A percentile compares a stretch with the other conserved stretches of the same genome.
phyloP scores from a whole-genome alignment of 257 asterid genomes.

The Paraleonurus japonicus region DNA sequence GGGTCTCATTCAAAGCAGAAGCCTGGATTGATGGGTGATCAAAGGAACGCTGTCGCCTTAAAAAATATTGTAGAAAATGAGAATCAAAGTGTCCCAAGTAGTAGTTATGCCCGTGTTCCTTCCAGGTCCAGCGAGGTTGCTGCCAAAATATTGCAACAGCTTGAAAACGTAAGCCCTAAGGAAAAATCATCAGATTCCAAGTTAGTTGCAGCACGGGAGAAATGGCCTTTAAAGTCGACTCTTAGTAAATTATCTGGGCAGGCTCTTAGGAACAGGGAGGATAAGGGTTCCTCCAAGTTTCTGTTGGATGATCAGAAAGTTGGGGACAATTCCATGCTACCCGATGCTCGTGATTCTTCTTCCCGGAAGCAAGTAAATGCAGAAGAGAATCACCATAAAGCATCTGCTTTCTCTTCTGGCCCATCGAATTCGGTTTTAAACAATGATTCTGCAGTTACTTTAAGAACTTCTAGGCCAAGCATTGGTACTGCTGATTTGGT shows the following conservation, averaged over 20 bases:
- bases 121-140: conserved; percentile 74
- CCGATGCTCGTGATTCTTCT: conserved; percentile 36
- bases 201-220: conserved; percentile 43
- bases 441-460: conserved; percentile 32
- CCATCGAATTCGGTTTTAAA: conserved; percentile 22
- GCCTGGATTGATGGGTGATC: conserved; percentile 35
- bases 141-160: conserved; percentile 75
- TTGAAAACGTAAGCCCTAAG: conserved; percentile 69
- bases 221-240: conserved; percentile 45
- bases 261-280: conserved; percentile 62
- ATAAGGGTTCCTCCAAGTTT: conserved; percentile 50
- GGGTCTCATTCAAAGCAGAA: conserved; percentile 47
- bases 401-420: conserved; percentile 19
- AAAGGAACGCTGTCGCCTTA: conserved; percentile 24
- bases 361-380: conserved; percentile 29
- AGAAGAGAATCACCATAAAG: conserved; percentile 35
- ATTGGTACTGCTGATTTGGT: conserved; percentile 16
- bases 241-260: conserved; percentile 55
- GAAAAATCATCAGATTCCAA: conserved; percentile 64
- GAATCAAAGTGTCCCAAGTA: conserved; percentile 41
- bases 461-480: conserved; percentile 17
- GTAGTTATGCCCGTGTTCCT: conserved; percentile 59
- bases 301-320: conserved; percentile 40
- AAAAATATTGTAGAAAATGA: conserved; percentile 42
- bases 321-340: conserved; percentile 32